Percentiles rank a stretch among this genome's conserved stretches.
These are phyloP conservation scores for Eucalyptus cloeziana DNA, from an alignment of 345 rosid species.

Conservation along the genomic window DNA sequence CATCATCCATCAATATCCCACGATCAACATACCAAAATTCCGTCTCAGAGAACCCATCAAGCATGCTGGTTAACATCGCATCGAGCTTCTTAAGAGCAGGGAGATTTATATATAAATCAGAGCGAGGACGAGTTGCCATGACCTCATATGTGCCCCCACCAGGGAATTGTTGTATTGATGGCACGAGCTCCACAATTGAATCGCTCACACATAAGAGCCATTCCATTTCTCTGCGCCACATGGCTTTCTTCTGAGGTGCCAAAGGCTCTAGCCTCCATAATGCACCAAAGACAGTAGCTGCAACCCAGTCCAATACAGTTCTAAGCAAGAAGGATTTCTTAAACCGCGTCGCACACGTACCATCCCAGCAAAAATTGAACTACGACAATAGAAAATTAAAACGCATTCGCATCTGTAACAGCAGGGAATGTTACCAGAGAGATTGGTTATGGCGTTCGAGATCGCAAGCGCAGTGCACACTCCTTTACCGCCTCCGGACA, in stretches of 20 bases:
- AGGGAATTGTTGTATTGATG: conserved; percentile 82
- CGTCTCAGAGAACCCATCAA: conserved; percentile 57
- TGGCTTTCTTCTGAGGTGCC: conserved; percentile 66
- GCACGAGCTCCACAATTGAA: conserved; percentile 92
- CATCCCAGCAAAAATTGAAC: not conserved
- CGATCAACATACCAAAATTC: conserved; percentile 95
- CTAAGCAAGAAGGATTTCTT: not conserved
- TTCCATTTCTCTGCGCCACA: conserved; percentile 96
- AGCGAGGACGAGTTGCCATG: conserved; percentile 81
- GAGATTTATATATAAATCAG: conserved; percentile 78
- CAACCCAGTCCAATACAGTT: not conserved
- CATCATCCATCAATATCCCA: conserved; percentile 61
- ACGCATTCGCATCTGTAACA: not conserved
- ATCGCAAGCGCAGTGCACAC: conserved; percentile 97
- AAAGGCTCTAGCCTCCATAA: conserved; percentile 95
- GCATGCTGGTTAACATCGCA: conserved; percentile 73
- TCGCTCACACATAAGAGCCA: conserved; percentile 93
- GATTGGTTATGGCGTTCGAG: conserved; percentile 97
- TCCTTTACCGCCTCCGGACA: conserved; percentile 99
- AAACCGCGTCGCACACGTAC: not conserved
- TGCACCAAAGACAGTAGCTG: conserved; percentile 96
- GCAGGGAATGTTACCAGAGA: conserved; percentile 46
- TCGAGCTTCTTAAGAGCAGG: conserved; percentile 98
- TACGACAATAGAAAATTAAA: not conserved
- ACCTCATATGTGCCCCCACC: conserved; percentile 92